Percentiles rank a stretch among this genome's conserved stretches.
phyloP scores from a whole-genome alignment of 257 asterid genomes.

The Solanum chiquidenum region DNA sequence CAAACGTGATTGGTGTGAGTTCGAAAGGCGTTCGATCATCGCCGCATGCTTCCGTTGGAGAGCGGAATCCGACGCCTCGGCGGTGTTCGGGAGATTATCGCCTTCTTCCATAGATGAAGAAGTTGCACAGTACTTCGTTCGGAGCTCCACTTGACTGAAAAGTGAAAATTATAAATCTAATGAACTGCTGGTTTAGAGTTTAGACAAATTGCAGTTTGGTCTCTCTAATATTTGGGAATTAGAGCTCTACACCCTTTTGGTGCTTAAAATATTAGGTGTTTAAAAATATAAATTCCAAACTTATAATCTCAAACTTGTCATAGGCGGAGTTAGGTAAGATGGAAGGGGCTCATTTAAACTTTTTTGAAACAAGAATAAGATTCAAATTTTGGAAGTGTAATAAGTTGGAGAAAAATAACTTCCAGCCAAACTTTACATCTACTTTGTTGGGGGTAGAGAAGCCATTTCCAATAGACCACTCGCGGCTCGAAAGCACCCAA shows the following conservation, averaged over 20 bases:
- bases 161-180: too few relatives aligned
- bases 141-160: neutral
- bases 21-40: conserved; percentile 74
- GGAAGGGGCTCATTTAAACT: neutral
- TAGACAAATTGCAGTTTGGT: neutral
- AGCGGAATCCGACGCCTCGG: neutral
- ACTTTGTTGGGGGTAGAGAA: neutral
- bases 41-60: conserved; percentile 65
- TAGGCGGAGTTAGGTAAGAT: neutral
- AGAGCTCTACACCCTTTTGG: neutral
- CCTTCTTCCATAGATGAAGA: neutral
- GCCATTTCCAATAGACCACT: neutral
- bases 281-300: neutral
- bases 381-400: neutral
- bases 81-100: neutral
- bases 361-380: neutral
- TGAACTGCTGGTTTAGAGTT: neutral
- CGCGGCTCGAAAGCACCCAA: neutral
- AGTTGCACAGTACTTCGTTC: neutral
- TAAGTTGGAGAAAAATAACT: neutral
- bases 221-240: neutral
- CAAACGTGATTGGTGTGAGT: conserved; percentile 56
- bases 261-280: neutral
- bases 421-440: neutral
- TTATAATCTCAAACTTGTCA: neutral